Conservation (phyloP, 352 stramenopile species). For the Phytopythium montanum region DNA sequence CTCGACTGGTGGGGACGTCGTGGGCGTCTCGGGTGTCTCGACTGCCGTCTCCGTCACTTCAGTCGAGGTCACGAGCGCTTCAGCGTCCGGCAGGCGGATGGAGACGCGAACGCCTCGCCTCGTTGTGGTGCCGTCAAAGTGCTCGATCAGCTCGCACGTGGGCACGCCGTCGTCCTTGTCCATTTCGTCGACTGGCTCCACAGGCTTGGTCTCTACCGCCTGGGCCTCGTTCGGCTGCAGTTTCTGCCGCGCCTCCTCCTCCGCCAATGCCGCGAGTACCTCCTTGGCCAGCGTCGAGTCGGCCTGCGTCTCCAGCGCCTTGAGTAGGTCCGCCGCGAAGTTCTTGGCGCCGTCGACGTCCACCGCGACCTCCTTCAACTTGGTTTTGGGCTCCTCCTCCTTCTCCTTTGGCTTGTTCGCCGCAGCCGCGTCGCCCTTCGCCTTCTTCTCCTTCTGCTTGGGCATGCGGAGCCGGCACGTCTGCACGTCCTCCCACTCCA, state of each 20-base stretch:
- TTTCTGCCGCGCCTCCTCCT: slow-evolving; percentile 1
- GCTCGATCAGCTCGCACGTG: slow-evolving; percentile 25
- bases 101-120: slow-evolving; percentile 24
- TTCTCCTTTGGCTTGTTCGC: slow-evolving; percentile 5
- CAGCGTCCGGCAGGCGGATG: not conserved
- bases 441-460: slow-evolving; percentile 20
- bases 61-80: slow-evolving; percentile 6
- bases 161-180: slow-evolving; percentile 15
- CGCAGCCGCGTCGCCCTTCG: slow-evolving; percentile 7
- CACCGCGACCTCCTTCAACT: slow-evolving; percentile 1
- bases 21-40: not conserved
- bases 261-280: slow-evolving; percentile 1
- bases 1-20: not conserved
- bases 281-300: slow-evolving; percentile 8
- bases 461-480: slow-evolving; percentile 46
- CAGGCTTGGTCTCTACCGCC: slow-evolving; percentile 6
- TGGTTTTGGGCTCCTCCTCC: not conserved
- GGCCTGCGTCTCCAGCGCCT: slow-evolving; percentile 5
- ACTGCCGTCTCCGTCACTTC: slow-evolving; percentile 8
- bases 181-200: slow-evolving; percentile 10
- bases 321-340: slow-evolving; percentile 19
- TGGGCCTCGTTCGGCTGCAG: not conserved
- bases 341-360: slow-evolving; percentile 12
- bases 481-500: slow-evolving; percentile 49
- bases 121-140: slow-evolving; percentile 8